Conservation (phyloP, 2,329 filamentous ascomycete genomes). For the Cryphonectria nitschkei region DNA sequence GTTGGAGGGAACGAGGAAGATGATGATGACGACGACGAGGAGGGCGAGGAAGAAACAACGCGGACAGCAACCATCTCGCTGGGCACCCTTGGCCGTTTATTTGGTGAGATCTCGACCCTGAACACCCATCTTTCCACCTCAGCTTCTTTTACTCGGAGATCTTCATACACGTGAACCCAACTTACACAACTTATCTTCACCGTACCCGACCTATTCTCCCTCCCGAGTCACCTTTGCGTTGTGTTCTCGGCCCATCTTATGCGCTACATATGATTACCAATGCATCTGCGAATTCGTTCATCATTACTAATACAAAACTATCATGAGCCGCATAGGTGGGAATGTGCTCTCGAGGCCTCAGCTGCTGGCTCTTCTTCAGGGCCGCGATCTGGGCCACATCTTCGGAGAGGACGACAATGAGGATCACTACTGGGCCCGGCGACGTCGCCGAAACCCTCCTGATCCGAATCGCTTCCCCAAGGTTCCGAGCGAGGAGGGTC, state of each 20-base stretch:
- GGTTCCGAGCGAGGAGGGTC: constrained; percentile 78
- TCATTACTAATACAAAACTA: constrained; percentile 20
- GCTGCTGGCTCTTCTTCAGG: constrained; percentile 46
- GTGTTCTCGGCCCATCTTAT: not conserved
- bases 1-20: constrained; percentile 31
- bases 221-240: not conserved
- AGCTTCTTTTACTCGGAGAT: not conserved
- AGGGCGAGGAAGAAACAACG: constrained; percentile 16
- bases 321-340: constrained; percentile 24
- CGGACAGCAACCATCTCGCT: not conserved
- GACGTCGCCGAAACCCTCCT: constrained; percentile 46
- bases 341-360: constrained; percentile 35
- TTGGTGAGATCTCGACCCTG: constrained; percentile 15
- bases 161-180: not conserved
- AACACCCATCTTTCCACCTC: not conserved
- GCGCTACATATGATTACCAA: not conserved
- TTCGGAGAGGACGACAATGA: constrained; percentile 40
- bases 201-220: not conserved
- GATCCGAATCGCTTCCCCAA: constrained; percentile 73
- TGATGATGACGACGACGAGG: constrained; percentile 27
- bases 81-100: constrained; percentile 18
- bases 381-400: constrained; percentile 42
- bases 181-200: not conserved
- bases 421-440: constrained; percentile 37
- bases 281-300: not conserved